Evolutionary conservation across 2,329 filamentous ascomycete species (phyloP), one percentile per base, ranked within the genome.

Genomic region (Akanthomyces dipterigenus): DNA sequence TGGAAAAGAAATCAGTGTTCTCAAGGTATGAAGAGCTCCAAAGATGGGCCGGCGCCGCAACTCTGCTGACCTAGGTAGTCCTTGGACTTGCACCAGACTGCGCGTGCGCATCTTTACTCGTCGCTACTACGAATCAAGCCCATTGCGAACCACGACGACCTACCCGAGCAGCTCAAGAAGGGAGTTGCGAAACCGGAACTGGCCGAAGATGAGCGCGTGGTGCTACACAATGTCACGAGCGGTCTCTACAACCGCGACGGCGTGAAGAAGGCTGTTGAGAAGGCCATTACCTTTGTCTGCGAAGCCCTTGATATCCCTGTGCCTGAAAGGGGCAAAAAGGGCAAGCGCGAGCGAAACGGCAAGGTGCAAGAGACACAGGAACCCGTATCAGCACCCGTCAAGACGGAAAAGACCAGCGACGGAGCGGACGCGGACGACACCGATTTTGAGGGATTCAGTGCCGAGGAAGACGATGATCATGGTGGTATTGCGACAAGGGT

Each of bases 221-320:
- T 80, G 3, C 71, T 85, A 28, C 83, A 86, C 67, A 85, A 85
- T 68, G 82, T 86, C 56, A 85, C 83, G 28, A 86, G 83, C 63
- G 78, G 77, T 8, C 72, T 86, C 3, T 85, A 80, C 68, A 84
- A 82, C 62, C 74, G 77, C 57, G 76, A 76, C 6, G 75, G 78
- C 34, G 82, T 85, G 58, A 79, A 78, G 64, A 75, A 79, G 55
- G 76, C 77, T 3, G 71, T 82, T 11, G 76, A 80, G 28, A 76
- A 77, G 66, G 82, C 81, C 1, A 65, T 84, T 16, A 72, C 73
- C 60, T 77, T 73, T 31, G 76, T 83, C 3, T 85, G 82, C 68
- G 70, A 74, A 50, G 71, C 75, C 3, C 71, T 86, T 18, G 74
- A 78, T 2, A 75, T 85, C 0, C 70, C 78, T 3, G 71, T 78